Percentiles rank a stretch among this genome's conserved stretches.
Conservation (phyloP, 352 stramenopile species). For the Phytophthora citricola region DNA sequence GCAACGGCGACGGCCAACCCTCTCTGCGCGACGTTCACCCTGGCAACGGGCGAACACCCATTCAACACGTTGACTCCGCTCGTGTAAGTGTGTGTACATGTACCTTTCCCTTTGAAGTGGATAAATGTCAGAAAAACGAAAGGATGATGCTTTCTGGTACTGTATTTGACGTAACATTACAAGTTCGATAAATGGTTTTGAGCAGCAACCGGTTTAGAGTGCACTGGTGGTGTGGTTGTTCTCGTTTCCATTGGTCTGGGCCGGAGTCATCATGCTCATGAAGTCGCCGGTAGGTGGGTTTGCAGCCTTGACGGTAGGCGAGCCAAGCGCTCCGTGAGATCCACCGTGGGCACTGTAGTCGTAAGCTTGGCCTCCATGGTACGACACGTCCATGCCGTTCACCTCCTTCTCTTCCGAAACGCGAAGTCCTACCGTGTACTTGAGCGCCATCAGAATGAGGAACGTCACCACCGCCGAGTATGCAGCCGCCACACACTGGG, state of each 20-base stretch:
- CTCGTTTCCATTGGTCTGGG: slow-evolving; percentile 6
- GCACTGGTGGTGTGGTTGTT: slow-evolving; percentile 9
- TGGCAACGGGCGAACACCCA: slow-evolving; percentile 22
- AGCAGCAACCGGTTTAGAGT: background rate
- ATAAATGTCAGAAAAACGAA: background rate
- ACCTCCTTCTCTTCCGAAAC: background rate
- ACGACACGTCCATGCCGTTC: background rate
- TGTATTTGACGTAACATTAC: slow-evolving; percentile 14
- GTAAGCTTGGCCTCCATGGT: background rate
- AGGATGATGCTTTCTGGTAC: background rate
- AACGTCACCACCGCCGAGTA: slow-evolving; percentile 77
- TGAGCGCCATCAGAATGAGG: slow-evolving; percentile 19
- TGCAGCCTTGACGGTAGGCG: slow-evolving; percentile 18
- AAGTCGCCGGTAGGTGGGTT: slow-evolving; percentile 26
- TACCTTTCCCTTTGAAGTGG: background rate
- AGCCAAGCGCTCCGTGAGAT: background rate
- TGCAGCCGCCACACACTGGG: slow-evolving; percentile 55
- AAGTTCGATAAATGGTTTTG: background rate
- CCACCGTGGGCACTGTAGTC: slow-evolving; percentile 50
- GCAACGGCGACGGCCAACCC: slow-evolving; percentile 29
- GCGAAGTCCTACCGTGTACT: background rate
- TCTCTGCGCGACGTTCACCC: slow-evolving; percentile 31
- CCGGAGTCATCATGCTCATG: slow-evolving; percentile 27
- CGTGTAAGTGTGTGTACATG: background rate
- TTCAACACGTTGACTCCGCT: slow-evolving; percentile 11